Evolutionary conservation across 2,329 filamentous ascomycete genomes (phyloP), one percentile per base, ranked within the genome.

Genomic region (Stenocarpella maydis): DNA sequence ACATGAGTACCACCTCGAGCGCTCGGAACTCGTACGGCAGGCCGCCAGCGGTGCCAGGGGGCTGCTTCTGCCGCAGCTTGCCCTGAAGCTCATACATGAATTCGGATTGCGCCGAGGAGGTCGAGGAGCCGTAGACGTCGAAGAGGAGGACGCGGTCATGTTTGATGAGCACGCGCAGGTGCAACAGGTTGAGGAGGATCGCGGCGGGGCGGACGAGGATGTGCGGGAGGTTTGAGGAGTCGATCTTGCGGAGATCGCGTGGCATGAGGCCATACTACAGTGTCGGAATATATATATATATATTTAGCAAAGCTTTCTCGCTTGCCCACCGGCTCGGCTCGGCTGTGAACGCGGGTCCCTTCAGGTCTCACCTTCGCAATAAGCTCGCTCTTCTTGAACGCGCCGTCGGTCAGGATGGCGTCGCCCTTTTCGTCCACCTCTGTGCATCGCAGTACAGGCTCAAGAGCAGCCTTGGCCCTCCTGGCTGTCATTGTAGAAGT

Each of bases 51-150:
- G 88, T 86, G n/a, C 83, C 81, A 0, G 86, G 83, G 2, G 83
- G 77, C 70, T 90, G 86, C 78, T 94, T 95, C 77, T 97, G 94
- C 72, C 93, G 91, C 53, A 99, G 84, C 78, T 97, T 97, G 15
- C 93, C 93, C 79, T 98, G 94, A 24, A 99, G 83, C 77, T 98
- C 96, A 81, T 98, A 98, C 89, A 99, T 97, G 82, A 99, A 99
- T 17, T 96, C 89, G 4, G 94, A 97, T 79, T 98, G 96, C 39
- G 95, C 94, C 76, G 98, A 97, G 0, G 94, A 97, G 74, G 97
- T 94, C 70, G 94, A 95, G 49, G 94, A 96, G 37, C 96, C 96
- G 80, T 97, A 98, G 17, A 96, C 93, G 76, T 98, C 96, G 78
- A 99, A 98, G 6, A 99, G 91, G 28, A 99, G 88, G 8, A 99